Conservation (phyloP, 2,329 filamentous ascomycete genomes). For the Pseudocercospora fijiensis region DNA sequence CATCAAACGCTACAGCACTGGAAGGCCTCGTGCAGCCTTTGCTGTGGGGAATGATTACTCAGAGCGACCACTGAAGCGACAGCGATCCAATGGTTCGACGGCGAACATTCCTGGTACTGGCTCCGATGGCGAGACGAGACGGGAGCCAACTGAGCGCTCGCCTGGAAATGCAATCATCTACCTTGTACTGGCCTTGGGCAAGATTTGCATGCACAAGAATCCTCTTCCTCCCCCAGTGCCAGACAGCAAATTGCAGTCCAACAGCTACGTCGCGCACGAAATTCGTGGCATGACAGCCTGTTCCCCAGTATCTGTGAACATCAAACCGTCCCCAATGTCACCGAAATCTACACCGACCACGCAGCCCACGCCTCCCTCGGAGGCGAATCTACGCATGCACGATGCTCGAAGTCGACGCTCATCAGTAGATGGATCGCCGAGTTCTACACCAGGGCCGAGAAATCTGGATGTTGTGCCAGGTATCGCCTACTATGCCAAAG, state of each 20-base stretch:
- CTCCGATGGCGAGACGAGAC: slow-evolving; percentile 13
- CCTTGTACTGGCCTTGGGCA: slow-evolving; percentile 79
- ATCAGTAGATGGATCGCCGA: slow-evolving; percentile 34
- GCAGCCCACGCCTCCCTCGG: slow-evolving; percentile 35
- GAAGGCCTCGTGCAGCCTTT: slow-evolving; percentile 30
- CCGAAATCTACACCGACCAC: slow-evolving; percentile 39
- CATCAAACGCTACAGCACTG: slow-evolving; percentile 48
- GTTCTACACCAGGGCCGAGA: slow-evolving; percentile 20
- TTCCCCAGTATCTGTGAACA: slow-evolving; percentile 34
- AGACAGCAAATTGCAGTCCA: slow-evolving; percentile 43
- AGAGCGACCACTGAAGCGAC: slow-evolving; percentile 34
- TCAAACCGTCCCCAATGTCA: slow-evolving; percentile 43
- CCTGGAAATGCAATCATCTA: slow-evolving; percentile 80
- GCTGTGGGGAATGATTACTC: slow-evolving; percentile 32
- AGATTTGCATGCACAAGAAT: slow-evolving; percentile 64
- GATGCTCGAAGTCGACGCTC: slow-evolving; percentile 35
- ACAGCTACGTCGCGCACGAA: slow-evolving; percentile 40
- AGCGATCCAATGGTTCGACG: slow-evolving; percentile 35
- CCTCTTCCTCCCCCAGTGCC: slow-evolving; percentile 58
- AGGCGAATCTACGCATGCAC: slow-evolving; percentile 25
- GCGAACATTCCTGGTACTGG: slow-evolving; percentile 17
- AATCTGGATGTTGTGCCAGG: slow-evolving; percentile 80
- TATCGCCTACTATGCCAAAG: slow-evolving; percentile 83
- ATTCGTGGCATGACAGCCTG: slow-evolving; percentile 28
- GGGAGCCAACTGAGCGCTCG: slow-evolving; percentile 55